Conservation (phyloP, 768 basidiomycete genomes). For the Hebeloma cylindrosporum region DNA sequence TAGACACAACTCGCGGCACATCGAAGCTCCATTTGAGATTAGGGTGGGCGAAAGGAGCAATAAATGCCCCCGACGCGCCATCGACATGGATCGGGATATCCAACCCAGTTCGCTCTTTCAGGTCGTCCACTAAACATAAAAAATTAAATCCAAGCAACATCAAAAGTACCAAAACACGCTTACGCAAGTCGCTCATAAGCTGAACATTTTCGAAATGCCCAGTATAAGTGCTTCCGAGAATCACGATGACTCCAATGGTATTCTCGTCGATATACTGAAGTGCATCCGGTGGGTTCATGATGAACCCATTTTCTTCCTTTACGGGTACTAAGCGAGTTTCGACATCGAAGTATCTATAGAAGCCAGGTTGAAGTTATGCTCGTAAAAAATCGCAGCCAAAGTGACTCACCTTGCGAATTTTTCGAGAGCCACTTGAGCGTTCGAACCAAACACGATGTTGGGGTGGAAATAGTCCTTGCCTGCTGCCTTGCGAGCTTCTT, state of each 20-base stretch:
- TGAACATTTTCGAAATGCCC: conserved; percentile 63
- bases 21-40: conserved; percentile 58
- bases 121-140: conserved; percentile 45
- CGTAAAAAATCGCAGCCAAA: background rate
- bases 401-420: conserved; percentile 54
- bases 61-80: conserved; percentile 61
- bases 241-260: conserved; percentile 65
- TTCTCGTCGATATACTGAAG: conserved; percentile 66
- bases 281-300: conserved; percentile 58
- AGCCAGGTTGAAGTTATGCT: background rate
- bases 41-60: conserved; percentile 64
- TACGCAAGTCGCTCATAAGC: conserved; percentile 51
- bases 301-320: conserved; percentile 42
- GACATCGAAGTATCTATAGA: conserved; percentile 56
- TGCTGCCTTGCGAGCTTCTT: conserved; percentile 57
- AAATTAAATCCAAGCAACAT: background rate
- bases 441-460: conserved; percentile 58
- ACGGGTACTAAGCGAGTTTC: conserved; percentile 54
- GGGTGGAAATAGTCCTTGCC: conserved; percentile 57
- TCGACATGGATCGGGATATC: conserved; percentile 70
- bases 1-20: conserved; percentile 52
- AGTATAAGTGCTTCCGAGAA: conserved; percentile 55
- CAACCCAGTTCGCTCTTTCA: conserved; percentile 53
- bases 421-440: conserved; percentile 64
- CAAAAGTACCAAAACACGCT: conserved; percentile 13